Evolutionary conservation across 129 eudicot genomes (phyloP), one percentile per base, ranked within the genome.

Genomic region (Escallonia herrerae): DNA sequence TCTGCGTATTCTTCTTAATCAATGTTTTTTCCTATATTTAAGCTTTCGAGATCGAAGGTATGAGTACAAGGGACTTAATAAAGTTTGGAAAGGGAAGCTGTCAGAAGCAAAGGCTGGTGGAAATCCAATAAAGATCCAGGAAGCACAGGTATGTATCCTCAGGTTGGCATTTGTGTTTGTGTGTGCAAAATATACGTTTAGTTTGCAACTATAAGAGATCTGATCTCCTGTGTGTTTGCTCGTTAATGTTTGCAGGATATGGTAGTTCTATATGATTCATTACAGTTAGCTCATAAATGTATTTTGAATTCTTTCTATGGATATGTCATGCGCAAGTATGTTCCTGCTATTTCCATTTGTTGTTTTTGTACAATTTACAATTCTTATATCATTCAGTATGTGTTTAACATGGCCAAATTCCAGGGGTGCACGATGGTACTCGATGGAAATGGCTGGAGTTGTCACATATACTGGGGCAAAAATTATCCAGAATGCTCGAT

Each of bases 391-490:
- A 66, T 69, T 68, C 38, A 67, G 14, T 38, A 49, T 68, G 58
- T 63, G 2, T 38, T 63, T 63, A 47, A 63, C 41, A 56, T 82
- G 68, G 55, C 60, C 66, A 74, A 56, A 51, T 67, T 72, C 7
- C 77, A 94, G 99, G 75, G 99, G 99, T 78, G 99, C 99, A 72
- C 86, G 99, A 77, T 94, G 99, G 99, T 94, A 89, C 76, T 94
- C 99, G 13, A 94, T 94, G 99, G 99, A 94, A 84, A 94, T 94
- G 99, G 99, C 99, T 46, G 99, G 99, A 66, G 97, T 89, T 75
- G 99, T 94, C 56, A 94, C 99, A 42, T 94, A 94, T 63, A 94
- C 99, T 41, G 99, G 99, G 43, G 99, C 99, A 43, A 89, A 94
- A 76, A 94, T 94, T 13, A 94, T 94, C 48, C 99, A 94, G 74